phyloP scores from a whole-genome alignment of 2,329 filamentous ascomycete genomes.

The Myotisia sp. region DNA sequence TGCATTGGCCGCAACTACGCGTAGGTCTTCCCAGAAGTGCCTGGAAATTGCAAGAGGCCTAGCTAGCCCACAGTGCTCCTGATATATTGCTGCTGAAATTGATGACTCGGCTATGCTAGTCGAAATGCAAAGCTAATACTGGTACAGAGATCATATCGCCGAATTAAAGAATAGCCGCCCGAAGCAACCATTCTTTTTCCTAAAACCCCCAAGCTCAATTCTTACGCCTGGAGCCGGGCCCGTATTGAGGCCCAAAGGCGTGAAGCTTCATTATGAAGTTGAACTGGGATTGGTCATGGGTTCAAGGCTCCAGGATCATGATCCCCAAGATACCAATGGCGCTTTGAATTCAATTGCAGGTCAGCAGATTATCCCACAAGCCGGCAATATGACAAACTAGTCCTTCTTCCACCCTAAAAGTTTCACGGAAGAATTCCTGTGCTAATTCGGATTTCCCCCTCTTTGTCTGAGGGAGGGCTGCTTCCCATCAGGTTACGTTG shows the following conservation, averaged over 20 bases:
- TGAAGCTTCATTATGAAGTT: constrained; percentile 85
- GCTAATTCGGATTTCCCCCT: not conserved
- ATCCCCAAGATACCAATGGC: constrained; percentile 57
- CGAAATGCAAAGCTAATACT: constrained; percentile 1
- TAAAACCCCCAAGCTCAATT: constrained; percentile 83
- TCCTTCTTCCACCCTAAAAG: too few species aligned
- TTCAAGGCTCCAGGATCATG: constrained; percentile 61
- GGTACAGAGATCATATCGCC: constrained; percentile 67
- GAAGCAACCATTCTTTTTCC: constrained; percentile 97
- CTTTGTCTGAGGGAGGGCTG: not conserved
- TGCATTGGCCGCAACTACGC: constrained; percentile 96
- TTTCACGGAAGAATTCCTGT: too few species aligned
- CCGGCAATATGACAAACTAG: constrained; percentile 10
- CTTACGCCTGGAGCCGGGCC: constrained; percentile 65
- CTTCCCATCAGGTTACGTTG: constrained; percentile 54
- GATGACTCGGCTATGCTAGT: not conserved
- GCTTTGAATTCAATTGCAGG: constrained; percentile 71
- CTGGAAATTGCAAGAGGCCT: too few species aligned
- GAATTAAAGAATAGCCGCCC: constrained; percentile 79
- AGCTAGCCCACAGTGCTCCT: not conserved
- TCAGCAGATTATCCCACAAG: constrained; percentile 21
- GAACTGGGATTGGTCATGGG: constrained; percentile 85
- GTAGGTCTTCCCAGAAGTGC: constrained; percentile 42
- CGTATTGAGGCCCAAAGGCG: constrained; percentile 66
- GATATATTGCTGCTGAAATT: too few species aligned